Evolutionary conservation across 805 yeast genomes (phyloP).

Genomic region (Candida suzukii): DNA sequence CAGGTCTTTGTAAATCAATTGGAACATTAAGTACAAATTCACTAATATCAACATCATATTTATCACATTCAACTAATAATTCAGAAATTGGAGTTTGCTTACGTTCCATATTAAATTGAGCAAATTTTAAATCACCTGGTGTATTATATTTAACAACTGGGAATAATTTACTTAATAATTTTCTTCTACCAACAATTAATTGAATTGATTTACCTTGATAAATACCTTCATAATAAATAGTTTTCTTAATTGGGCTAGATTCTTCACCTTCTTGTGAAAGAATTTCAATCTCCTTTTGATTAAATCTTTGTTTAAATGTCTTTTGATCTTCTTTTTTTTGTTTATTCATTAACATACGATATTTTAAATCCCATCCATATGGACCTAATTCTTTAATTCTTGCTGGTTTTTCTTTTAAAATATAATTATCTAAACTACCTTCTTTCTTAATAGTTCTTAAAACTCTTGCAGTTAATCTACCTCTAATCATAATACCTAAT

Average conservation of each 20-base stretch:
- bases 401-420: slow-evolving; percentile 81
- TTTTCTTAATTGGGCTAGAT: slow-evolving; percentile 21
- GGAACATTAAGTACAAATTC: slow-evolving; percentile 4
- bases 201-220: slow-evolving; percentile 36
- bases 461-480: slow-evolving; percentile 72
- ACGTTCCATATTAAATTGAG: slow-evolving; percentile 38
- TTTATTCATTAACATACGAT: slow-evolving; percentile 50
- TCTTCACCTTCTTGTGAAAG: slow-evolving; percentile 18
- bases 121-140: slow-evolving; percentile 35
- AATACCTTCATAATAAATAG: slow-evolving; percentile 44
- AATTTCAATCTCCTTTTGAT: slow-evolving; percentile 22
- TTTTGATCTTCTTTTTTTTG: slow-evolving; percentile 33
- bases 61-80: slow-evolving; percentile 42
- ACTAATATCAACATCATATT: slow-evolving; percentile 31
- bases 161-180: slow-evolving; percentile 47
- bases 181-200: slow-evolving; percentile 59
- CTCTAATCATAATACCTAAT: slow-evolving; percentile 45
- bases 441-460: slow-evolving; percentile 83
- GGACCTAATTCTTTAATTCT: slow-evolving; percentile 91
- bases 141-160: slow-evolving; percentile 39
- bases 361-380: slow-evolving; percentile 85
- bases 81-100: slow-evolving; percentile 39
- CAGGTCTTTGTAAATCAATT: background rate
- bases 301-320: slow-evolving; percentile 29
- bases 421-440: slow-evolving; percentile 90